phyloP scores from a whole-genome alignment of 345 rosid species.

The Aegle marmelos region DNA sequence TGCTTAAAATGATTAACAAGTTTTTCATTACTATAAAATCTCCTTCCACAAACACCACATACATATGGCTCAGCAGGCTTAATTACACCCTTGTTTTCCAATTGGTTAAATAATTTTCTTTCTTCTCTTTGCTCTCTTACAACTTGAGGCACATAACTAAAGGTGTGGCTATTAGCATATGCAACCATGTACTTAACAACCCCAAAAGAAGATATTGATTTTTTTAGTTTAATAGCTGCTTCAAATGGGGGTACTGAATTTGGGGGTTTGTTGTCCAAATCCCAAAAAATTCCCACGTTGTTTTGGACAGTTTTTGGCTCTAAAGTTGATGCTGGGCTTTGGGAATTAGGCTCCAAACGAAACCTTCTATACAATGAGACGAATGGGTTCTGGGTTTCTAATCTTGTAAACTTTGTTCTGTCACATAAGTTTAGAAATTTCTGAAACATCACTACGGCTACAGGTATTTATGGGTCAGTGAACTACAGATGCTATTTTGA shows the following conservation, averaged over 20 bases:
- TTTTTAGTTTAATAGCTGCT: slow-evolving; percentile 69
- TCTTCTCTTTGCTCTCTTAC: slow-evolving; percentile 61
- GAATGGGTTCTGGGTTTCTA: slow-evolving; percentile 19
- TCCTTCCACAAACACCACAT: slow-evolving; percentile 78
- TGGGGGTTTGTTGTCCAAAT: slow-evolving; percentile 80
- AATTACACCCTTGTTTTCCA: slow-evolving; percentile 60
- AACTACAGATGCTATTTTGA: neutral
- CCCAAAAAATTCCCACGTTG: slow-evolving; percentile 79
- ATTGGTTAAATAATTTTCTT: slow-evolving; percentile 47
- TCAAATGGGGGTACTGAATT: slow-evolving; percentile 62
- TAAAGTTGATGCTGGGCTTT: slow-evolving; percentile 28
- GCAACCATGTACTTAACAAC: slow-evolving; percentile 58
- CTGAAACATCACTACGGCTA: slow-evolving; percentile 15
- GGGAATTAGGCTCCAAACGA: slow-evolving; percentile 21
- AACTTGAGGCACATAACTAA: slow-evolving; percentile 52
- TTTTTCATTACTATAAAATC: slow-evolving; percentile 66
- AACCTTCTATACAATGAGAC: slow-evolving; percentile 13
- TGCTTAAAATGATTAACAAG: slow-evolving; percentile 71
- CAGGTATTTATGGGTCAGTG: neutral
- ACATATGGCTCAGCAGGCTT: slow-evolving; percentile 54
- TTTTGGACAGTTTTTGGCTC: slow-evolving; percentile 18
- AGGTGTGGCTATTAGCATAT: slow-evolving; percentile 66
- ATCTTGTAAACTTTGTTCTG: neutral
- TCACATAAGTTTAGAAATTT: slow-evolving; percentile 10
- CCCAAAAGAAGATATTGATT: slow-evolving; percentile 62